Percentiles rank a stretch among this genome's conserved stretches.
phyloP scores from a whole-genome alignment of 2,329 filamentous ascomycete genomes.

The Nigrospora osmanthi region DNA sequence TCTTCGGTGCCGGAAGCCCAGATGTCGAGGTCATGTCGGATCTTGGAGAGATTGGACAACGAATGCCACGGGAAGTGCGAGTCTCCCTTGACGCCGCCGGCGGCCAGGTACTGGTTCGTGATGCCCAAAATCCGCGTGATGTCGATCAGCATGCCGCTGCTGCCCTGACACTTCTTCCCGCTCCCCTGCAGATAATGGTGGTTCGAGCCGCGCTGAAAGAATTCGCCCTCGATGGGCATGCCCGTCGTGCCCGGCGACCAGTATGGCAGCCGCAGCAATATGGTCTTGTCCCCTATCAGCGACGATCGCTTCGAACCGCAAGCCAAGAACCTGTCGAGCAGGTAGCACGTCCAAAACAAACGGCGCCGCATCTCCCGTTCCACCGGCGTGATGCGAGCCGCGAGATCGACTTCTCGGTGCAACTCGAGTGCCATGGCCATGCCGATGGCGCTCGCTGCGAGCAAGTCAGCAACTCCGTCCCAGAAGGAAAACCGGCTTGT shows the following conservation, averaged over 20 bases:
- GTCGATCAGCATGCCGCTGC: constrained; percentile 75
- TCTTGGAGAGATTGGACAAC: constrained; percentile 76
- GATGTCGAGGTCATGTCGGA: constrained; percentile 74
- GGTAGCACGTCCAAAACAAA: constrained; percentile 85
- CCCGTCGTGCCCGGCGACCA: constrained; percentile 58
- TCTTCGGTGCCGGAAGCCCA: constrained; percentile 80
- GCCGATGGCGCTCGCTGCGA: constrained; percentile 62
- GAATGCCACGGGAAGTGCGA: constrained; percentile 90
- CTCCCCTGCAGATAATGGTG: constrained; percentile 63
- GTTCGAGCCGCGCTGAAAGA: constrained; percentile 74
- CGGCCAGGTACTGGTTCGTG: constrained; percentile 76
- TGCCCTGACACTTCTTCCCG: constrained; percentile 65
- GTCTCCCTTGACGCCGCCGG: constrained; percentile 80
- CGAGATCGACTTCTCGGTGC: constrained; percentile 64
- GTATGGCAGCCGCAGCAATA: constrained; percentile 67
- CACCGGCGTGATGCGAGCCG: constrained; percentile 51
- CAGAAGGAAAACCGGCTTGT: not conserved
- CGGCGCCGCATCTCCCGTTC: constrained; percentile 71
- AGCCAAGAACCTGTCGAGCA: constrained; percentile 76
- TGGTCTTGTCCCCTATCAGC: constrained; percentile 70
- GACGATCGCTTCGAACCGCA: constrained; percentile 77
- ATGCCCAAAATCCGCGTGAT: constrained; percentile 76
- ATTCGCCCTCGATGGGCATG: constrained; percentile 65
- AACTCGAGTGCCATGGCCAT: constrained; percentile 80
- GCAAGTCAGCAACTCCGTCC: constrained; percentile 21